Evolutionary conservation across 2,329 filamentous ascomycete species (phyloP).

Genomic region (Pestalotiopsis sp.): DNA sequence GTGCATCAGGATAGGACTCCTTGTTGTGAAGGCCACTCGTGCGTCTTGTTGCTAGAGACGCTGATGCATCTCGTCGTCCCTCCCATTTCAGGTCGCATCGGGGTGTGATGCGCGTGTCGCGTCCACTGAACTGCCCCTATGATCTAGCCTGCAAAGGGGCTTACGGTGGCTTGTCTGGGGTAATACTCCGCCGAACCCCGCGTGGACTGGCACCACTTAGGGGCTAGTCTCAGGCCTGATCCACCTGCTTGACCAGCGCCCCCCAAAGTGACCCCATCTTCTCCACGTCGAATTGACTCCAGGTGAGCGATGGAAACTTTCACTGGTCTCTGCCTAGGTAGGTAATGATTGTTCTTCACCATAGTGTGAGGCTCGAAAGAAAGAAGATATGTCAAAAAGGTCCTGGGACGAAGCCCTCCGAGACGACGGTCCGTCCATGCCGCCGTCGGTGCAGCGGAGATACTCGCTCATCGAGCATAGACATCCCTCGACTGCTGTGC

Average conservation of each 20-base stretch:
- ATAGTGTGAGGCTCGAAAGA: background rate
- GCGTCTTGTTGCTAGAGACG: background rate
- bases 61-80: background rate
- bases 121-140: background rate
- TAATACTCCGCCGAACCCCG: background rate
- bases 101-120: background rate
- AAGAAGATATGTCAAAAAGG: conserved; percentile 16
- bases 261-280: background rate
- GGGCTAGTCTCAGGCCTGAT: background rate
- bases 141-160: background rate
- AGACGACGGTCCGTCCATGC: background rate
- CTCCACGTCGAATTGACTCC: background rate
- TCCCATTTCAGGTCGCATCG: background rate
- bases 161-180: background rate
- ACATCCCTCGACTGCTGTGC: background rate
- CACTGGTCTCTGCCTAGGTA: background rate
- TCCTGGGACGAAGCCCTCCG: conserved; percentile 17
- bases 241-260: background rate
- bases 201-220: background rate
- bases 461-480: conserved; percentile 3
- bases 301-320: background rate
- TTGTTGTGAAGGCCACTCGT: too few species aligned
- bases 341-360: background rate
- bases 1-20: too few species aligned
- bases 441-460: background rate